phyloP scores from a whole-genome alignment of 352 stramenopile genomes.

The Pythium utonaiense region DNA sequence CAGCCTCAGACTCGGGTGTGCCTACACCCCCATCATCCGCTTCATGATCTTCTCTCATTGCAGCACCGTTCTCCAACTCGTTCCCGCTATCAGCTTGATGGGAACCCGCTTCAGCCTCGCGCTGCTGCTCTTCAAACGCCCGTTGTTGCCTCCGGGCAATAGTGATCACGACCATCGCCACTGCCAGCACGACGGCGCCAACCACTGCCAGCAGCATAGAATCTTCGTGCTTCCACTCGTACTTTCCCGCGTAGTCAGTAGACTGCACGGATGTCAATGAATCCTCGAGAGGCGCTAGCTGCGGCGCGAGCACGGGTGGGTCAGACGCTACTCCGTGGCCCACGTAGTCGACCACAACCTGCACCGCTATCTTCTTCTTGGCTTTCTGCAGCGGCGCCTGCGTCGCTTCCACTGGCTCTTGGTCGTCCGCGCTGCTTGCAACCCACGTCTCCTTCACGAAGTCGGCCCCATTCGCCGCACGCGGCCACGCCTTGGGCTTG shows the following conservation, averaged over 20 bases:
- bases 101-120: neutral
- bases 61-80: constrained; percentile 2
- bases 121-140: constrained; percentile 13
- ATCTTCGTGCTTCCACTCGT: constrained; percentile 15
- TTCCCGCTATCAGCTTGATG: neutral
- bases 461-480: neutral
- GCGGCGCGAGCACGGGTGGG: constrained; percentile 9
- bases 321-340: constrained; percentile 23
- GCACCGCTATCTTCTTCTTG: constrained; percentile 1
- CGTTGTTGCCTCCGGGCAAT: constrained; percentile 22
- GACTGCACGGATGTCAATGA: neutral
- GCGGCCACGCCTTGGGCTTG: neutral
- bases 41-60: neutral
- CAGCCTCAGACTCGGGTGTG: neutral
- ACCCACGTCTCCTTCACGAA: neutral
- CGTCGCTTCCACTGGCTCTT: neutral
- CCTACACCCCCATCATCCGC: neutral
- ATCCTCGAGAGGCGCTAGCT: neutral
- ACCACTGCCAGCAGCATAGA: constrained; percentile 15
- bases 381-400: neutral
- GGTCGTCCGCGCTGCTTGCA: neutral
- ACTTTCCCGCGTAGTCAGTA: neutral
- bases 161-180: constrained; percentile 17
- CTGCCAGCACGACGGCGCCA: constrained; percentile 7
- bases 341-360: constrained; percentile 21